Conservation (phyloP, 345 rosid genomes). For the Laguncularia racemosa region DNA sequence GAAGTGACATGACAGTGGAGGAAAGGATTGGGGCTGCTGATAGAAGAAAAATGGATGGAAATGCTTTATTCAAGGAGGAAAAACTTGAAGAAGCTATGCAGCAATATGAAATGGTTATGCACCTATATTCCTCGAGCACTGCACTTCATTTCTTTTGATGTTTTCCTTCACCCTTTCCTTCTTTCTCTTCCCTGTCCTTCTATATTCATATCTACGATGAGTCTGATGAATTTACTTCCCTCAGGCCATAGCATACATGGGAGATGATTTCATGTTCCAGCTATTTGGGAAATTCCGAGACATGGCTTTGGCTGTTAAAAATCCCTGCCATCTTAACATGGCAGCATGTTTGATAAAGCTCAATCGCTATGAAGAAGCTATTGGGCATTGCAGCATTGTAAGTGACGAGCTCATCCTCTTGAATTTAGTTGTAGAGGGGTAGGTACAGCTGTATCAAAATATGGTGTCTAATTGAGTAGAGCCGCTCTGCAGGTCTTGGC, state of each 20-base stretch:
- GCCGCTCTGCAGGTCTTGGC: slow-evolving; percentile 49
- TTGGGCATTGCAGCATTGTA: slow-evolving; percentile 78
- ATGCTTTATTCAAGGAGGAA: slow-evolving; percentile 64
- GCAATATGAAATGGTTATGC: slow-evolving; percentile 91
- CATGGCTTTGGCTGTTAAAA: slow-evolving; percentile 97
- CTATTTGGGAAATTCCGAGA: slow-evolving; percentile 90
- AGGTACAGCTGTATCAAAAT: background rate
- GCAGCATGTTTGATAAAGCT: slow-evolving; percentile 92
- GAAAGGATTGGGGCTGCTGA: slow-evolving; percentile 94
- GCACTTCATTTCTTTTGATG: background rate
- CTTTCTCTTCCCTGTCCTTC: slow-evolving; percentile 3
- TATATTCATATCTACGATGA: background rate
- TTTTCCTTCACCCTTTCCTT: background rate
- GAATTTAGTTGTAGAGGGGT: background rate
- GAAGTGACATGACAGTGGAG: slow-evolving; percentile 95
- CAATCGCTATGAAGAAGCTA: slow-evolving; percentile 73
- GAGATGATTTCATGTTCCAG: slow-evolving; percentile 96
- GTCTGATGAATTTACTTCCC: slow-evolving; percentile 9
- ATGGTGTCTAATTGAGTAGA: background rate
- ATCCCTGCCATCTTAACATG: slow-evolving; percentile 92
- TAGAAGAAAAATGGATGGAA: slow-evolving; percentile 91
- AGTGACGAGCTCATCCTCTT: slow-evolving; percentile 11
- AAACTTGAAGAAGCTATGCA: slow-evolving; percentile 95
- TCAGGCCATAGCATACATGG: slow-evolving; percentile 93
- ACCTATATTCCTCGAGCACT: slow-evolving; percentile 19